A percentile compares a stretch with the other conserved stretches of the same genome.
These are phyloP conservation scores for Hysterangium stoloniferum DNA, from an alignment of 768 basidiomycete genomes.

Conservation along the genomic window DNA sequence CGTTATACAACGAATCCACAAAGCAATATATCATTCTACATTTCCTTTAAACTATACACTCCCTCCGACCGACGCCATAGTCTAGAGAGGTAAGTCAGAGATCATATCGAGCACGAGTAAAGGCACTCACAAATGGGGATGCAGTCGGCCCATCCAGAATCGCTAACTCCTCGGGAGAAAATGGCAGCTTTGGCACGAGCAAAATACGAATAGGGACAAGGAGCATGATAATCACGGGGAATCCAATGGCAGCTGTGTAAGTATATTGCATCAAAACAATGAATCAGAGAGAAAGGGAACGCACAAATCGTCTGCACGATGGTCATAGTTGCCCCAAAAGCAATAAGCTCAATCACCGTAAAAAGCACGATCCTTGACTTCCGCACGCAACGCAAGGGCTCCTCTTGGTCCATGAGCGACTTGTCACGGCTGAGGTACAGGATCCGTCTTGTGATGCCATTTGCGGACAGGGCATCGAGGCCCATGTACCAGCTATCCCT, in stretches of 20 bases:
- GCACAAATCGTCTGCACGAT: conserved; percentile 84
- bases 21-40: no score
- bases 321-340: conserved; percentile 84
- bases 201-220: conserved; percentile 69
- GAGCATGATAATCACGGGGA: conserved; percentile 81
- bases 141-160: conserved; percentile 90
- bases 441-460: conserved; percentile 77
- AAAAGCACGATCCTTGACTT: conserved; percentile 68
- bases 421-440: conserved; percentile 74
- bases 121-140: conserved; percentile 65
- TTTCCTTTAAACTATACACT: neutral
- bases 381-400: conserved; percentile 72
- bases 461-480: conserved; percentile 66
- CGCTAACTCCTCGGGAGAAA: conserved; percentile 67
- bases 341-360: conserved; percentile 64
- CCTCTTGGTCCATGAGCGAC: conserved; percentile 46
- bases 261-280: neutral
- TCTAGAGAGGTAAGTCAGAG: conserved; percentile 8
- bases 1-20: no score
- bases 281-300: conserved; percentile 13
- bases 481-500: conserved; percentile 83
- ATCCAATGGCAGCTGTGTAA: conserved; percentile 77
- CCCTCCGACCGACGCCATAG: conserved; percentile 18
- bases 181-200: conserved; percentile 67
- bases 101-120: neutral